Base-by-base conservation (phyloP, 176 grass and related monocot genomes). In the maize (Zea mays) region DNA sequence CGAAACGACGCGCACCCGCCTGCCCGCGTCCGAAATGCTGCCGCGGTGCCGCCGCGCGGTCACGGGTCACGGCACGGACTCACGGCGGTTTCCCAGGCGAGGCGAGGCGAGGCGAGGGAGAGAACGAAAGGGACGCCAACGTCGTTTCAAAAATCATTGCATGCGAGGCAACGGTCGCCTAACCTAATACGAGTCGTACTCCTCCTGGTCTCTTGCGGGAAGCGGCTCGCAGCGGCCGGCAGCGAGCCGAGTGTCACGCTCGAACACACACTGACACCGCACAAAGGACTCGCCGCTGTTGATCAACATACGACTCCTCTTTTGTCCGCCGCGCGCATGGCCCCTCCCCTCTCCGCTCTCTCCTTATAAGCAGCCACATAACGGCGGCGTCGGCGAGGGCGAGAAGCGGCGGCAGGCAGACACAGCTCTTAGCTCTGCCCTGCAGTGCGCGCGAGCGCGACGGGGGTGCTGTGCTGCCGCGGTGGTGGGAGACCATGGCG, bases 281-380 rank as follows among this genome's bases (percentile, higher is more conserved):
- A 58, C 57, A 34, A 59, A 61, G 75, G 62, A 5, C 17, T 39
- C 27, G 81, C 63, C 55, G 58, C 58, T 61, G 58, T 34, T 12
- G 21, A 2, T 69, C n/a, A n/a, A n/a, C 37, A 37, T 37, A 82
- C 83, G 75, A 79, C 62, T 62, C 45, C 33, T 88, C 38, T 79
- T 79, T 88, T 88, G 86, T 79, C 86, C 75, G 62, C 62, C 74
- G 74, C 80, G 42, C 58, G 59, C 79, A 72, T 78, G 27, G 33
- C 44, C 47, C 47, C 5, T n/a, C 36, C 4, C 12, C 27, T 34
- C 36, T 3, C 45, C 19, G 39, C 27, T 10, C 13, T 42, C 42
- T 46, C 49, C 52, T 81, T 78, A 87, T 75, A 84, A 75, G 62
- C 73, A 17, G 5, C n/a, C 27, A 9, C 35, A 20, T 61, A 44